These are phyloP conservation scores for Scutellaria baicalensis DNA, from an alignment of 257 asterid genomes.

Conservation along the genomic window DNA sequence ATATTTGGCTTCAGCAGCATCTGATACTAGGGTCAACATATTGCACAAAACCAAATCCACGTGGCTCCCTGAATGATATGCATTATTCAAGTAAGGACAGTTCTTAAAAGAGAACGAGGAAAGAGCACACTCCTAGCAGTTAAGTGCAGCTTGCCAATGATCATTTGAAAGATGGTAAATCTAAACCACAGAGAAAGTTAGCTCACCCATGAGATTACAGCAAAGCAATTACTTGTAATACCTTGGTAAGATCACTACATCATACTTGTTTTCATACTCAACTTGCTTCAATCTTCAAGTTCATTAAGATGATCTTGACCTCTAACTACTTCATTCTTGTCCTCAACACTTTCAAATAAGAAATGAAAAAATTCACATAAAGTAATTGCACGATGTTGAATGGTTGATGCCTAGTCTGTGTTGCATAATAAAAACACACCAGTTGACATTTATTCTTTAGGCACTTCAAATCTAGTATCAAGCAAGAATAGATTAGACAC, in stretches of 20 bases:
- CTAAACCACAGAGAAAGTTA: background rate
- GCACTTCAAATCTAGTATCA: background rate
- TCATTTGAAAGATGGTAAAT: background rate
- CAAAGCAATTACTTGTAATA: slow-evolving; percentile 24
- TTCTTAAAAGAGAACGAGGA: background rate
- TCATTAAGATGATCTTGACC: slow-evolving; percentile 49
- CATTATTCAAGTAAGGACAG: background rate
- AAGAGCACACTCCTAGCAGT: background rate
- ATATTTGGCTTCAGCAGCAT: slow-evolving; percentile 83
- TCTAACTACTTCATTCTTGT: slow-evolving; percentile 48
- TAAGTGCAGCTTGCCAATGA: background rate
- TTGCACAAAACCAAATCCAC: slow-evolving; percentile 91
- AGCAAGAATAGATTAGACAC: slow-evolving; percentile 12
- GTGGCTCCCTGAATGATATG: slow-evolving; percentile 47
- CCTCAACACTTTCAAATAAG: slow-evolving; percentile 50
- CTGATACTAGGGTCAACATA: slow-evolving; percentile 61
- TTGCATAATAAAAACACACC: background rate
- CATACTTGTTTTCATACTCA: slow-evolving; percentile 34
- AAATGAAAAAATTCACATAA: slow-evolving; percentile 23
- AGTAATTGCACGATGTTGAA: slow-evolving; percentile 8
- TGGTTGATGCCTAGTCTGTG: background rate
- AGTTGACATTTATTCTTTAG: background rate
- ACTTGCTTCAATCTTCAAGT: slow-evolving; percentile 60
- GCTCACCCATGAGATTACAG: slow-evolving; percentile 16
- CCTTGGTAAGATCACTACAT: slow-evolving; percentile 48